A percentile compares a stretch with the other conserved stretches of the same genome.
Conservation (phyloP, 78 protist species). For the Dictyostelium brefeldianum region DNA sequence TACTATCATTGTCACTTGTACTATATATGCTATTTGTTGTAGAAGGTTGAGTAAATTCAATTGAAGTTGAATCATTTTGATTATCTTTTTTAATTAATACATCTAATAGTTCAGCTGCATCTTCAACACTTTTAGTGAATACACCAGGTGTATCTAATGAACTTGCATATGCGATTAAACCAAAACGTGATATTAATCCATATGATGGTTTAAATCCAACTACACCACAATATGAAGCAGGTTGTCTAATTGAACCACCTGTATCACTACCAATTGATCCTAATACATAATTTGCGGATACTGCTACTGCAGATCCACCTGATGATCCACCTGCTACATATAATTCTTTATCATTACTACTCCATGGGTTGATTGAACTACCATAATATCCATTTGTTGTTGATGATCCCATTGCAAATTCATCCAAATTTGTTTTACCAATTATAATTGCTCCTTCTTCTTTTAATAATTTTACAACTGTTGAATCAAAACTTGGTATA, state of each 20-base stretch:
- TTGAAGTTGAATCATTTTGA: conserved; percentile 60
- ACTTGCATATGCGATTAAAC: conserved; percentile 86
- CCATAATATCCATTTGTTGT: conserved; percentile 17
- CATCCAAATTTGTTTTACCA: conserved; percentile 95
- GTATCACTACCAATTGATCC: conserved; percentile 88
- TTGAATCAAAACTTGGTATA: conserved; percentile 85
- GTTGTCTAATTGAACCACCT: conserved; percentile 89
- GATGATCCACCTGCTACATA: conserved; percentile 87
- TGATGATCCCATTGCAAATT: conserved; percentile 92
- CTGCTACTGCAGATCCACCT: conserved; percentile 88
- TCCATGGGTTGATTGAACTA: conserved; percentile 53
- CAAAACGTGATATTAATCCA: conserved; percentile 83
- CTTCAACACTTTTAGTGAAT: conserved; percentile 50
- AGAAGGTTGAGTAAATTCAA: background rate
- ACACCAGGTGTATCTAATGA: conserved; percentile 90
- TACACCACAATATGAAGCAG: conserved; percentile 90
- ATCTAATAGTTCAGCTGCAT: conserved; percentile 61
- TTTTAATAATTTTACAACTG: conserved; percentile 70
- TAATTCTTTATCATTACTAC: background rate
- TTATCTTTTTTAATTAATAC: conserved; percentile 51
- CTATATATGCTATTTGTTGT: background rate
- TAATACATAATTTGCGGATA: conserved; percentile 25
- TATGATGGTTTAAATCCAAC: conserved; percentile 92
- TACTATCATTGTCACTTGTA: background rate
- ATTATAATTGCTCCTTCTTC: conserved; percentile 90